phyloP scores from a whole-genome alignment of 1,139 yeast species.

The Magnusiomyces magnusii region DNA sequence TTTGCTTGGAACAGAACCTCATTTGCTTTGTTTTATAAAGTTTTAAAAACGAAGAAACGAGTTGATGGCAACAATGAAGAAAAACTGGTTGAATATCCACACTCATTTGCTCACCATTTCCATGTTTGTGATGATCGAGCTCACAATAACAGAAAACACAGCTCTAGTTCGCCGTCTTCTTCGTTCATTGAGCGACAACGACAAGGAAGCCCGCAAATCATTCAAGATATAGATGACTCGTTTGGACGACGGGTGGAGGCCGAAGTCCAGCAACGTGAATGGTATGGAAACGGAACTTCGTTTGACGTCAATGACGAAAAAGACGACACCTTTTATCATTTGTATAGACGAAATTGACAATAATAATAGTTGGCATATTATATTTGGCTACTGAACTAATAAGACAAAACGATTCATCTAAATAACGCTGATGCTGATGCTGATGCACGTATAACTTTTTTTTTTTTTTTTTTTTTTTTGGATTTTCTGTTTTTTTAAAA shows the following conservation, averaged over 20 bases:
- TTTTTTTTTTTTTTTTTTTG: too few species aligned
- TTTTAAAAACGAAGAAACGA: neutral
- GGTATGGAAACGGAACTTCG: neutral
- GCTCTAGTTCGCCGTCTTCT: neutral
- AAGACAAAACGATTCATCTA: too few species aligned
- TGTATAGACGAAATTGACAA: neutral
- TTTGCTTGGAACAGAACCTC: neutral
- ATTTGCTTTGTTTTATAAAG: neutral
- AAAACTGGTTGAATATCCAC: neutral
- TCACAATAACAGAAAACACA: neutral
- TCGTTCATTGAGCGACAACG: neutral
- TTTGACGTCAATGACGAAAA: neutral
- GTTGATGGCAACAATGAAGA: neutral
- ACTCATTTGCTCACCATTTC: neutral
- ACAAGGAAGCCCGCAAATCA: neutral
- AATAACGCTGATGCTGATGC: too few species aligned
- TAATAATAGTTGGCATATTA: neutral
- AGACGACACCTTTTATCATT: neutral
- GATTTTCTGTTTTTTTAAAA: too few species aligned
- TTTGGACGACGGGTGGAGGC: neutral
- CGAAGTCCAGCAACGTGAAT: slow-evolving; percentile 1
- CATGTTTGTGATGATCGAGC: neutral
- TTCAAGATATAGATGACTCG: neutral
- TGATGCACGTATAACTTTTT: too few species aligned
- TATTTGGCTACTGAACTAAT: neutral